phyloP scores from a whole-genome alignment of 257 asterid species.

The Petrea volubilis region DNA sequence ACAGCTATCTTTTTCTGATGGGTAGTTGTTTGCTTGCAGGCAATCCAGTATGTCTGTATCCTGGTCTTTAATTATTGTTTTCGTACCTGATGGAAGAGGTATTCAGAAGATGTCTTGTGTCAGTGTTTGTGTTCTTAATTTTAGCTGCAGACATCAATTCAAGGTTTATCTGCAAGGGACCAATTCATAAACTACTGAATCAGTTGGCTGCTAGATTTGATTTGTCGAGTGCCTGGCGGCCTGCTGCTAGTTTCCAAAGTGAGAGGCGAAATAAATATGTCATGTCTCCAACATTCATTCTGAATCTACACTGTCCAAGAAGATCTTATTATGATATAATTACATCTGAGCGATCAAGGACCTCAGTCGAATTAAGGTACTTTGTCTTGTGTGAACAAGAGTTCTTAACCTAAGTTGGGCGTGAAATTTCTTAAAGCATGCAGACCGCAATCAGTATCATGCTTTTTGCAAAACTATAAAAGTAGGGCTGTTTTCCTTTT shows the following conservation, averaged over 20 bases:
- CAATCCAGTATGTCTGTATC: slow-evolving; percentile 91
- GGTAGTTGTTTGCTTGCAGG: slow-evolving; percentile 60
- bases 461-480: slow-evolving; percentile 14
- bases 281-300: slow-evolving; percentile 57
- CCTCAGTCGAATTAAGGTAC: slow-evolving; percentile 82
- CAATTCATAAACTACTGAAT: slow-evolving; percentile 82
- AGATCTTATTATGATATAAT: slow-evolving; percentile 68
- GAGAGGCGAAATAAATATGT: slow-evolving; percentile 59
- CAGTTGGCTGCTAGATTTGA: slow-evolving; percentile 68
- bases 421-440: slow-evolving; percentile 9
- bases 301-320: slow-evolving; percentile 81
- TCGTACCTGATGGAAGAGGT: slow-evolving; percentile 28
- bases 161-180: slow-evolving; percentile 86
- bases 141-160: slow-evolving; percentile 77
- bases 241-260: slow-evolving; percentile 23
- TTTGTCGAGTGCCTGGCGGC: slow-evolving; percentile 38
- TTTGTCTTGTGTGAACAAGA: slow-evolving; percentile 12
- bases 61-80: slow-evolving; percentile 28
- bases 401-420: background rate
- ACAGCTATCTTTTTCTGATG: slow-evolving; percentile 26
- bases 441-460: background rate
- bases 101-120: slow-evolving; percentile 19
- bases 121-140: slow-evolving; percentile 53
- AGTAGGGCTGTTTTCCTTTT: slow-evolving; percentile 9
- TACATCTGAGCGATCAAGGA: slow-evolving; percentile 64